Conservation (phyloP, 345 rosid species). For the Rubroshorea leprosula region DNA sequence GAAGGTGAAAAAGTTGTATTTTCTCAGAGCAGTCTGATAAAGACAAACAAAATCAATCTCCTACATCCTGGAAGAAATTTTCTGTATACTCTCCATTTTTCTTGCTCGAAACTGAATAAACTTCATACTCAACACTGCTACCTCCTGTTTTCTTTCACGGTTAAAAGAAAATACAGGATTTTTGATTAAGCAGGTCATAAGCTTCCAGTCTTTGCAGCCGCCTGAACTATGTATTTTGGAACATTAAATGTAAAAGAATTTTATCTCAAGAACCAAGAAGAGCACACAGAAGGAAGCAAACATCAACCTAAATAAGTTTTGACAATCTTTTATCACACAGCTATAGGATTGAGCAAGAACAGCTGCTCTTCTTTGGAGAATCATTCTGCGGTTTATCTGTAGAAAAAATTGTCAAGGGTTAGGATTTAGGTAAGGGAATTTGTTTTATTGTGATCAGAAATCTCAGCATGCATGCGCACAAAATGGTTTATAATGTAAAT, state of each 20-base stretch:
- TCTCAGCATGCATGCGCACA: neutral
- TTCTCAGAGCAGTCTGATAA: constrained; percentile 1
- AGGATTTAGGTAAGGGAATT: no score
- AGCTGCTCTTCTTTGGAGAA: constrained; percentile 35
- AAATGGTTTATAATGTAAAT: neutral
- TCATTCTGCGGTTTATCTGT: constrained; percentile 52
- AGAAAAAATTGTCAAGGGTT: no score
- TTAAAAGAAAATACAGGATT: constrained; percentile 9
- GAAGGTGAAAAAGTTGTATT: constrained; percentile 1
- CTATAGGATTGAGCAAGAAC: constrained; percentile 65
- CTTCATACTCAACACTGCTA: constrained; percentile 5
- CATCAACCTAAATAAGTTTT: constrained; percentile 13
- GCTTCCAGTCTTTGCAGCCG: constrained; percentile 11
- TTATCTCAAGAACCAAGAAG: constrained; percentile 6
- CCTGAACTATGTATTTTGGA: constrained; percentile 1
- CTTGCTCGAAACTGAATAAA: constrained; percentile 7
- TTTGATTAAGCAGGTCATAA: constrained; percentile 3
- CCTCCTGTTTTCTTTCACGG: constrained; percentile 7
- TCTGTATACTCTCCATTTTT: neutral
- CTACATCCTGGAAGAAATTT: constrained; percentile 2
- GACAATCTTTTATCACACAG: constrained; percentile 11
- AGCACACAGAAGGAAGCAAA: constrained; percentile 8
- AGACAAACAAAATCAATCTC: constrained; percentile 10
- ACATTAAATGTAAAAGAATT: constrained; percentile 4
- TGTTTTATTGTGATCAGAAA: no score